Evolutionary conservation across 352 stramenopile genomes (phyloP), one percentile per base, ranked within the genome.

Genomic region (Globisporangium cystogenes): DNA sequence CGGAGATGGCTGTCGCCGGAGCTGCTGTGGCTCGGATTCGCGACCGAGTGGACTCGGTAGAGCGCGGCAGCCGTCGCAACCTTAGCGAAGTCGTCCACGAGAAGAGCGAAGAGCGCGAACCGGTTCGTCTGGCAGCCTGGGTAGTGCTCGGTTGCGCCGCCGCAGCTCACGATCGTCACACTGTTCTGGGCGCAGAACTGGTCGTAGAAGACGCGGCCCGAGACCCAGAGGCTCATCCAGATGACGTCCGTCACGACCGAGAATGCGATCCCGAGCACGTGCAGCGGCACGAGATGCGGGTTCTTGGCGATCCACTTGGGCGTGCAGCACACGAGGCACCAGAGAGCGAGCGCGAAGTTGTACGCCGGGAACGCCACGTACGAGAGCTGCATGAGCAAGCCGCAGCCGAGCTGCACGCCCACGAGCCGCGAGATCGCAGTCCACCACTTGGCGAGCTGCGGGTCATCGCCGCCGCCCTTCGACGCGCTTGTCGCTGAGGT

Each of bases 321-420:
- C 4, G 72, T 76, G 53, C 70, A 86, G 44, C 67, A 78, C 12
- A 74, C 64, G 16, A 87, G 62, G 21, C 74, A 77, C 82, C 82
- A 92, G 35, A 90, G 57, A 26, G 75, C 82, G 31, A 90, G 64
- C 21, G 72, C 72, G 54, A 90, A 88, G 54, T 93, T 90, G 59
- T 93, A 92, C 6, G 75, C 71, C 2, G 82, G 76, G 42, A 90
- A 92, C 5, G 82, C 82, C 27, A 92, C 79, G 57, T 92, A 92
- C 37, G 82, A 86, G 12, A 90, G 62, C 60, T 93, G 79, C 77
- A 90, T 86, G 42, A 93, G 55, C 20, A 87, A 49, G 24, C 72
- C 74, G 33, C 68, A 84, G 16, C 57, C 59, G 33, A 90, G 74
- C 55, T 87, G 79, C 20, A 76, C 52, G 42, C 70, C 20, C 23